phyloP scores from a whole-genome alignment of 2,329 filamentous ascomycete species.

The Pseudogymnoascus sp. region DNA sequence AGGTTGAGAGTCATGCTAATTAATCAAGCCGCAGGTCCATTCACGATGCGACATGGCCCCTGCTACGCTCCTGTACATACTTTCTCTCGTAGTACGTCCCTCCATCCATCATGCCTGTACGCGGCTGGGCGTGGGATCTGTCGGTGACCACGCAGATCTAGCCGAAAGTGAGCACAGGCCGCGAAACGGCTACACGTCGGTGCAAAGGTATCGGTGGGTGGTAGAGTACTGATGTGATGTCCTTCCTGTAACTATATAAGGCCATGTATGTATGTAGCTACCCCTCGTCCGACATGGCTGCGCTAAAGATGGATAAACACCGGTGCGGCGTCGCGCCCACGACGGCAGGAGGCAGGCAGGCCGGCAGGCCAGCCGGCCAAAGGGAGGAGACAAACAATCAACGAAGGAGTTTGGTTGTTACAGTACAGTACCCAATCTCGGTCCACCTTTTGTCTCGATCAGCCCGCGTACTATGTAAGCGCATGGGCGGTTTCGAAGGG shows the following conservation, averaged over 20 bases:
- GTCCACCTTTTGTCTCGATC: background rate
- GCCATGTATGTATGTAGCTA: background rate
- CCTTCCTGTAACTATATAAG: background rate
- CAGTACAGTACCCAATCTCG: background rate
- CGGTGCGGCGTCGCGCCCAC: background rate
- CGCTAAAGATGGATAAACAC: background rate
- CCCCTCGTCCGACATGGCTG: background rate
- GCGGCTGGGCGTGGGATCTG: background rate
- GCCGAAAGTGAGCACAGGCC: background rate
- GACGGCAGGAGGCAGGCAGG: background rate
- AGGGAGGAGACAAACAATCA: background rate
- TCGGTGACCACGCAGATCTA: slow-evolving; percentile 3
- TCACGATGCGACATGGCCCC: background rate
- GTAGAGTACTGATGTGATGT: background rate
- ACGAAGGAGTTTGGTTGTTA: background rate
- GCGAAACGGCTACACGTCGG: background rate
- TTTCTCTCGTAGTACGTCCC: background rate
- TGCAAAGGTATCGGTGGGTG: background rate
- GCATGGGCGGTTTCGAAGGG: background rate
- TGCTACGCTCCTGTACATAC: background rate
- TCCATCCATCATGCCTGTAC: background rate
- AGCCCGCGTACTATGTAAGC: background rate
- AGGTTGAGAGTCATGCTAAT: background rate
- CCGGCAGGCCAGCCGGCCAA: background rate
- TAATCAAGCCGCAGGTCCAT: background rate